Conservation (phyloP, 352 stramenopile genomes). For the Pythium insidiosum region DNA sequence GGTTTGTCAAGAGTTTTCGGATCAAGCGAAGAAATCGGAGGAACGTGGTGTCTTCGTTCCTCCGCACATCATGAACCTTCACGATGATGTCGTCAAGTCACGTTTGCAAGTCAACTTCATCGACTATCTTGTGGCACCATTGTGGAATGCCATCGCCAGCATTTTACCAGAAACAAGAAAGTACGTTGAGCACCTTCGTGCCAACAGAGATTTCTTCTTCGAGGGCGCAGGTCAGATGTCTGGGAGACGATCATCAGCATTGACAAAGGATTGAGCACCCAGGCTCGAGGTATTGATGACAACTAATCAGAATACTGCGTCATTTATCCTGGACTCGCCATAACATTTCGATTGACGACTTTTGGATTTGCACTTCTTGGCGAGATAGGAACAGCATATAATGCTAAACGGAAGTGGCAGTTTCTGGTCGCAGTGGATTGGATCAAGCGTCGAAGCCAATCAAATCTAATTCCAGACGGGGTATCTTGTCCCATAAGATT, state of each 20-base stretch:
- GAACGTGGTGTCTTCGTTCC: conserved; percentile 50
- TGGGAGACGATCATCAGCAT: conserved; percentile 18
- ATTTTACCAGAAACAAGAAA: conserved; percentile 45
- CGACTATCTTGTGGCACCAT: conserved; percentile 70
- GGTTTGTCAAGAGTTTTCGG: conserved; percentile 72
- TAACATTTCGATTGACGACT: not conserved
- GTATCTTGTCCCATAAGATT: no score
- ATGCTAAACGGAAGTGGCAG: no score
- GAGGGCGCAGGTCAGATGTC: conserved; percentile 46
- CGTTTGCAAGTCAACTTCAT: conserved; percentile 82
- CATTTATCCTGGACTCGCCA: not conserved
- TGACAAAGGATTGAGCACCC: conserved; percentile 10
- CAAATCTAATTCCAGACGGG: no score
- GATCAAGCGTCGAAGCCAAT: no score
- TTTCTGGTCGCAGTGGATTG: no score
- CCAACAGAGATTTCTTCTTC: conserved; percentile 68
- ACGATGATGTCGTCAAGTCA: conserved; percentile 52
- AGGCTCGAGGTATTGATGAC: not conserved
- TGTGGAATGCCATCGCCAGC: conserved; percentile 53
- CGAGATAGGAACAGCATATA: no score
- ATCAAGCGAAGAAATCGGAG: conserved; percentile 54
- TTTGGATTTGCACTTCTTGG: no score
- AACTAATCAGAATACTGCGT: not conserved
- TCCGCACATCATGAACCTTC: conserved; percentile 67
- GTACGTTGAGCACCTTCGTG: conserved; percentile 37